Evolutionary conservation across 257 asterid genomes (phyloP), one percentile per base, ranked within the genome.

Genomic region (Striga asiatica): DNA sequence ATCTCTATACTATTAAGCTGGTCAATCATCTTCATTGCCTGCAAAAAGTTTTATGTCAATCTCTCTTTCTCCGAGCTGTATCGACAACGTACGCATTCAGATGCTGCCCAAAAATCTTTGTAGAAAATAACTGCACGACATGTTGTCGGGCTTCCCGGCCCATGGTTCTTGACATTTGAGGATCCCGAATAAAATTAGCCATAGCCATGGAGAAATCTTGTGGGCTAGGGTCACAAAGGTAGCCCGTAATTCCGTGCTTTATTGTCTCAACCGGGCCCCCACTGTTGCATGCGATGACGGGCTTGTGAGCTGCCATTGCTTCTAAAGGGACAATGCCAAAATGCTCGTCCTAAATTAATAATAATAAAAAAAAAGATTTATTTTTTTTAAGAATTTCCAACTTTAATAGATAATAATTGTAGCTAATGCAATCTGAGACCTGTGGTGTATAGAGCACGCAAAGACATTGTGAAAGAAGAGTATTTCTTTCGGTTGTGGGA

Each of bases 281-380:
- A 52, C 97, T 88, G 61, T 88, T 79, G 74, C 99, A 88, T 3
- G 97, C 95, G 21, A 88, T 78, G 20, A 92, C 97, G 0, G 98
- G 99, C 67, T 92, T 92, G 61, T 76, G 58, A 3, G 97, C 85
- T 32, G 97, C 97, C 99, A 92, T 92, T 31, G 99, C 95, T 70
- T 92, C 99, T 65, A 92, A 10, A 42, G 99, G 99, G 54, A 92
- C 99, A 19, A 92, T 92, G 32, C 99, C 99, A 16, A 92, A 92
- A 75, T 92, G 99, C 60, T 92, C 99, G 21, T 88, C 94, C 97
- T 88, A 62, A 50, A 61, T 5, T 4, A 50, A 23, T 43, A 2
- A 49, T 37, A 7, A 37, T 12, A 4, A 38, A 25, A 12, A 14
- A 61, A 53, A 50, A 11, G 49, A 14, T 38, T 8, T 9, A 21